Percentiles rank a stretch among this genome's conserved stretches.
phyloP scores from a whole-genome alignment of 2,329 filamentous ascomycete genomes.

The Kalmusia sp. region DNA sequence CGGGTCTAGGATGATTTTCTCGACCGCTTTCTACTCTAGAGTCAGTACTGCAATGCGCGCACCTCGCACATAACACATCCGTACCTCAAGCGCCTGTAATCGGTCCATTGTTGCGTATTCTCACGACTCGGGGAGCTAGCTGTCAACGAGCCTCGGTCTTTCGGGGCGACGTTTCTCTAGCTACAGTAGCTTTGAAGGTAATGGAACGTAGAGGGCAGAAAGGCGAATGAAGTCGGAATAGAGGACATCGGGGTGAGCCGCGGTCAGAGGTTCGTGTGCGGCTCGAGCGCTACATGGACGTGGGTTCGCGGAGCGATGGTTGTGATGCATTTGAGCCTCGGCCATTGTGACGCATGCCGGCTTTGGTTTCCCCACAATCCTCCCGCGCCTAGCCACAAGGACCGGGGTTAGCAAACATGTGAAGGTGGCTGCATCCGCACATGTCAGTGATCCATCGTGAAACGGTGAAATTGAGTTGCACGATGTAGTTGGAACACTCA shows the following conservation, averaged over 20 bases:
- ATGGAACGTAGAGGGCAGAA: not conserved
- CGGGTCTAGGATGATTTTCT: slow-evolving; percentile 81
- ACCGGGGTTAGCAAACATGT: slow-evolving; percentile 34
- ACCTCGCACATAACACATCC: not conserved
- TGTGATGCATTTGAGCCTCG: slow-evolving; percentile 39
- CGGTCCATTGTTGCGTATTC: slow-evolving; percentile 33
- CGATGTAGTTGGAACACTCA: no score
- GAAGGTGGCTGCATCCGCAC: slow-evolving; percentile 31
- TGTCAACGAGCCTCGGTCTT: slow-evolving; percentile 32
- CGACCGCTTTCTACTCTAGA: slow-evolving; percentile 67
- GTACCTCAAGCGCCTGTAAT: slow-evolving; percentile 42
- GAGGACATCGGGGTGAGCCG: slow-evolving; percentile 18
- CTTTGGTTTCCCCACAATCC: slow-evolving; percentile 39
- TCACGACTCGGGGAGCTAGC: slow-evolving; percentile 10
- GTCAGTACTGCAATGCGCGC: not conserved
- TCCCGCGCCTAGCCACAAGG: slow-evolving; percentile 23
- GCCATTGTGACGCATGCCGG: slow-evolving; percentile 42
- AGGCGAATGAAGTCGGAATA: not conserved
- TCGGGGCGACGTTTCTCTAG: slow-evolving; percentile 27
- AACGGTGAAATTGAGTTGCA: no score
- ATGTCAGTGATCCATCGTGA: not conserved
- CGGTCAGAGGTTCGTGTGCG: slow-evolving; percentile 14
- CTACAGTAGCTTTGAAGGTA: not conserved
- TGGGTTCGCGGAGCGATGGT: not conserved
- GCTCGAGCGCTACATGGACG: slow-evolving; percentile 22